These are phyloP conservation scores for Gastrolobium bilobum DNA, from an alignment of 306 rosid genomes.

Conservation along the genomic window DNA sequence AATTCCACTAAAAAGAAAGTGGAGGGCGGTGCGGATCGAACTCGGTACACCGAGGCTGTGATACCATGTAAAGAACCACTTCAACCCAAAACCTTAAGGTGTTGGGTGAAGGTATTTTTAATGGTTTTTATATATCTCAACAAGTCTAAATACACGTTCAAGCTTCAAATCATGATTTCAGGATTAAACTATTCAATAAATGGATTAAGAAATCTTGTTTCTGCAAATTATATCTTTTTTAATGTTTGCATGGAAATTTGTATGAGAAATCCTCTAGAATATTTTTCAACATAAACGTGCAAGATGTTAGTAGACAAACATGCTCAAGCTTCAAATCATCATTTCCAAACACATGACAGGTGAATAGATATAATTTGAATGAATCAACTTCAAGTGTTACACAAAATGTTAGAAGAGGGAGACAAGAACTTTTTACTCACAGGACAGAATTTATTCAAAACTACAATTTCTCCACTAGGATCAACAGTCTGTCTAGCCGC, in stretches of 20 bases:
- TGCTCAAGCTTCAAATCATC: constrained; percentile 39
- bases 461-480: constrained; percentile 91
- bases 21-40: too few relatives aligned
- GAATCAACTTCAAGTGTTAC: constrained; percentile 19
- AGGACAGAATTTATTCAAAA: constrained; percentile 85
- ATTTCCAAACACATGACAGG: constrained; percentile 7
- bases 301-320: background rate
- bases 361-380: constrained; percentile 35
- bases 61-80: too few relatives aligned
- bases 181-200: constrained; percentile 12
- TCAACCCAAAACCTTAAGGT: too few relatives aligned
- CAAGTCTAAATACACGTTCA: background rate
- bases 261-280: background rate
- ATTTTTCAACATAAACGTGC: constrained; percentile 21
- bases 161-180: constrained; percentile 13
- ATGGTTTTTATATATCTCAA: too few relatives aligned
- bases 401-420: constrained; percentile 9
- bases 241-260: background rate
- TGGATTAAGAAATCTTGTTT: constrained; percentile 15
- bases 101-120: too few relatives aligned
- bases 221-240: background rate
- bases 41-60: too few relatives aligned
- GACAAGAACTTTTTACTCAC: constrained; percentile 64
- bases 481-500: constrained; percentile 76
- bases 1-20: too few relatives aligned